Percentiles rank a stretch among this genome's conserved stretches.
phyloP scores from a whole-genome alignment of 768 basidiomycete genomes.

The Suillus bovinus region DNA sequence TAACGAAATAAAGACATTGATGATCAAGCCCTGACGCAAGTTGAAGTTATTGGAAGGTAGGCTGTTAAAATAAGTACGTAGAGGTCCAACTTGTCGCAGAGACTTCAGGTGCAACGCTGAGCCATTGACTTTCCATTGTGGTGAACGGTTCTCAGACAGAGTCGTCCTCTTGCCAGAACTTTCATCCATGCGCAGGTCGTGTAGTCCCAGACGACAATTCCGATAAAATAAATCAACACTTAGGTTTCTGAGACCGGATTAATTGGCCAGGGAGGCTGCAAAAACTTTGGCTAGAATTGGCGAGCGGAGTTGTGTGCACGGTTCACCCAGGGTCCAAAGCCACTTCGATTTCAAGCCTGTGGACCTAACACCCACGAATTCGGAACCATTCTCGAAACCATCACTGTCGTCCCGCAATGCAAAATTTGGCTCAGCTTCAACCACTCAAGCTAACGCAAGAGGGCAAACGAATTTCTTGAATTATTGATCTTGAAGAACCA shows the following conservation, averaged over 20 bases:
- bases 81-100: background rate
- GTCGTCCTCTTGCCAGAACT: background rate
- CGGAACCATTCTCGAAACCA: background rate
- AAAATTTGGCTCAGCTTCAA: background rate
- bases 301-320: constrained; percentile 5
- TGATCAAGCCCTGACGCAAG: background rate
- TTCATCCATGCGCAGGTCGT: background rate
- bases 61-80: background rate
- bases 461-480: background rate
- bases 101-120: background rate
- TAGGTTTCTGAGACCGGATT: background rate
- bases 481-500: background rate
- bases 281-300: constrained; percentile 2
- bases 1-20: background rate
- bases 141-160: background rate
- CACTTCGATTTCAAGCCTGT: background rate
- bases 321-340: constrained; percentile 1
- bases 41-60: background rate
- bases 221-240: background rate
- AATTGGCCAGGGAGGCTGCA: background rate
- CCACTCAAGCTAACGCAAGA: constrained; percentile 2
- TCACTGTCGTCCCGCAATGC: background rate
- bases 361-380: constrained; percentile 1
- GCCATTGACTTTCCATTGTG: background rate
- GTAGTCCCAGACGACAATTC: background rate